These are phyloP conservation scores for Dactylellina leptospora DNA, from an alignment of 2,329 filamentous ascomycete genomes.

Conservation along the genomic window DNA sequence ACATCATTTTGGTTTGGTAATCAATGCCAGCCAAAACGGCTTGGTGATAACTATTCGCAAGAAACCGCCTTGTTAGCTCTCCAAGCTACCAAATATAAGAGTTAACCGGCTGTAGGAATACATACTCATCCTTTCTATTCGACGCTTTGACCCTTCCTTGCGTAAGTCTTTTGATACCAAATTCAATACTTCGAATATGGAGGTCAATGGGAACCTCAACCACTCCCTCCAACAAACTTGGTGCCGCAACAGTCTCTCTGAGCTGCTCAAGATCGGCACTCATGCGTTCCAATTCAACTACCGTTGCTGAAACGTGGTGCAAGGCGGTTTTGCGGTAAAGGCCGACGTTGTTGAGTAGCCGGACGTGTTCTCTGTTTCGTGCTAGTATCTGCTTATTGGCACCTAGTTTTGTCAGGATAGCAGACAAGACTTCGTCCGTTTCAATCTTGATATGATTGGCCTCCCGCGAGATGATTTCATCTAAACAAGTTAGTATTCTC, in stretches of 20 bases:
- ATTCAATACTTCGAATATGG: slow-evolving; percentile 78
- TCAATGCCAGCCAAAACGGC: slow-evolving; percentile 47
- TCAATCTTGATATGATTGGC: slow-evolving; percentile 68
- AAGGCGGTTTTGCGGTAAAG: slow-evolving; percentile 72
- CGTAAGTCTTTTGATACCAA: slow-evolving; percentile 76
- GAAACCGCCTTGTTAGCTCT: background rate
- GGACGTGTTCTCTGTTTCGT: slow-evolving; percentile 71
- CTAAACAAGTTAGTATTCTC: slow-evolving; percentile 13
- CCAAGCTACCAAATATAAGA: background rate
- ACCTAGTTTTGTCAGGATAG: slow-evolving; percentile 78
- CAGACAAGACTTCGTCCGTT: slow-evolving; percentile 73
- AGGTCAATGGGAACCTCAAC: slow-evolving; percentile 72
- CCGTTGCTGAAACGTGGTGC: slow-evolving; percentile 72
- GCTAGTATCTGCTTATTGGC: slow-evolving; percentile 71
- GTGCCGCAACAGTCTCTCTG: slow-evolving; percentile 73
- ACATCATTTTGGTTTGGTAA: slow-evolving; percentile 46
- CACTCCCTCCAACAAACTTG: slow-evolving; percentile 65
- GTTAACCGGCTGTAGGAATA: background rate
- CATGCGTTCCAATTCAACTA: slow-evolving; percentile 78
- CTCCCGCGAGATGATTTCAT: slow-evolving; percentile 67
- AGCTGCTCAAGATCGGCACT: slow-evolving; percentile 75
- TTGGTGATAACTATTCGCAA: slow-evolving; percentile 38
- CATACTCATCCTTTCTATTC: slow-evolving; percentile 51
- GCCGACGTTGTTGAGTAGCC: slow-evolving; percentile 72
- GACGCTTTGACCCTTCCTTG: slow-evolving; percentile 65